A percentile compares a stretch with the other conserved stretches of the same genome.
phyloP scores from a whole-genome alignment of 2,329 filamentous ascomycete genomes.

The Arachnopeziza araneosa region DNA sequence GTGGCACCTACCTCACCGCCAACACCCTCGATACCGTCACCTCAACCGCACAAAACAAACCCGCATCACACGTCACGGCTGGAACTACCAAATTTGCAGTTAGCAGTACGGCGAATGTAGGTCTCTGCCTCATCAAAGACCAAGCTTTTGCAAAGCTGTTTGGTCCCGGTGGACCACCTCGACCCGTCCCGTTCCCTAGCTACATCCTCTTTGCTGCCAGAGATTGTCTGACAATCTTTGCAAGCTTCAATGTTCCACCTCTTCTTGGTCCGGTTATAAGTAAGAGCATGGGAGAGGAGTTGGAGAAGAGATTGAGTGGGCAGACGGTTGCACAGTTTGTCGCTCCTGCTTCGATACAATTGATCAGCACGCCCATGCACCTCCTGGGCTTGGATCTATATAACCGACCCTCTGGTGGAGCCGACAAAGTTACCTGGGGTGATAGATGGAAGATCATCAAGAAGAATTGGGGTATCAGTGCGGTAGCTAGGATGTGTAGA shows the following conservation, averaged over 20 bases:
- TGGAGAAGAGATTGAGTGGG: conserved; percentile 46
- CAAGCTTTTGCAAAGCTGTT: conserved; percentile 79
- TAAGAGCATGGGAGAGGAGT: conserved; percentile 45
- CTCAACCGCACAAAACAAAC: conserved; percentile 54
- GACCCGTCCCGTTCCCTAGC: conserved; percentile 60
- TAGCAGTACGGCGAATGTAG: conserved; percentile 77
- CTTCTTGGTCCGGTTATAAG: conserved; percentile 66
- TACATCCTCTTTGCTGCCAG: conserved; percentile 76
- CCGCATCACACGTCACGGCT: conserved; percentile 60
- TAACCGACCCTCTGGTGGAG: conserved; percentile 48
- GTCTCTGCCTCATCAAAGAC: conserved; percentile 85
- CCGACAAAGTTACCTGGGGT: conserved; percentile 38
- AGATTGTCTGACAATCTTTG: conserved; percentile 86
- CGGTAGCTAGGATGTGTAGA: conserved; percentile 69
- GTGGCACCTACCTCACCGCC: conserved; percentile 82
- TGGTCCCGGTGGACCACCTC: conserved; percentile 51
- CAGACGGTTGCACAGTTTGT: conserved; percentile 69
- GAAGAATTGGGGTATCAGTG: conserved; percentile 70
- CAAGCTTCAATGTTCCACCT: conserved; percentile 83
- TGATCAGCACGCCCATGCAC: conserved; percentile 78
- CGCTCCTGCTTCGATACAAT: conserved; percentile 72
- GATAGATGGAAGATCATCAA: conserved; percentile 65
- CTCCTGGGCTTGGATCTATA: conserved; percentile 82
- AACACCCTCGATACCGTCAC: conserved; percentile 78
- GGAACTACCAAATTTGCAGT: conserved; percentile 77